phyloP scores from a whole-genome alignment of 345 rosid genomes.

The Cardamine chenopodiifolia region DNA sequence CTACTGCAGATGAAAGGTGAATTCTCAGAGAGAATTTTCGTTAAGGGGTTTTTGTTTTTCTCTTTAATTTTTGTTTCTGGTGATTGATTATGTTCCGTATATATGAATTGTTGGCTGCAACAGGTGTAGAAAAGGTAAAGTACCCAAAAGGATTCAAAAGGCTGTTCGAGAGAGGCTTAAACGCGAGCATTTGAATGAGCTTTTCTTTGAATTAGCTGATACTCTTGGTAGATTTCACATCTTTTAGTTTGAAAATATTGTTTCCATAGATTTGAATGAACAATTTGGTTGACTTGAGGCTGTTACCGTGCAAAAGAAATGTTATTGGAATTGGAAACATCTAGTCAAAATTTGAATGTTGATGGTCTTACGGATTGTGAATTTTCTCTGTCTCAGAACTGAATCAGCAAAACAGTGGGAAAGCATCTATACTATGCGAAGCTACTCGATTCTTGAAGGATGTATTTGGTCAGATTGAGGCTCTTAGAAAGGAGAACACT shows the following conservation, averaged over 20 bases:
- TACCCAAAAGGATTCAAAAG: slow-evolving; percentile 80
- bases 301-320: not conserved
- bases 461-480: slow-evolving; percentile 65
- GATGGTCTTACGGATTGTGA: not conserved
- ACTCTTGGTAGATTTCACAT: slow-evolving; percentile 62
- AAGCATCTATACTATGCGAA: slow-evolving; percentile 74
- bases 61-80: not conserved
- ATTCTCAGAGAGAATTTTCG: not conserved
- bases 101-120: not conserved
- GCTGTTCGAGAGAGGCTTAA: slow-evolving; percentile 91
- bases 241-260: not conserved
- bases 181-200: slow-evolving; percentile 93
- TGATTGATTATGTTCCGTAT: not conserved
- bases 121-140: slow-evolving; percentile 69
- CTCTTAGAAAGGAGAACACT: slow-evolving; percentile 69
- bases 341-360: not conserved
- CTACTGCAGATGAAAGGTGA: slow-evolving; percentile 28
- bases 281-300: slow-evolving; percentile 9
- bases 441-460: slow-evolving; percentile 78
- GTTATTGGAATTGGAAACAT: not conserved
- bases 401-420: slow-evolving; percentile 71
- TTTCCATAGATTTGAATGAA: not conserved
- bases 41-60: not conserved
- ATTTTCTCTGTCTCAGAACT: slow-evolving; percentile 49
- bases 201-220: slow-evolving; percentile 71